A percentile compares a stretch with the other conserved stretches of the same genome.
These are phyloP conservation scores for Salvia splendens DNA, from an alignment of 257 asterid genomes.

Conservation along the genomic window DNA sequence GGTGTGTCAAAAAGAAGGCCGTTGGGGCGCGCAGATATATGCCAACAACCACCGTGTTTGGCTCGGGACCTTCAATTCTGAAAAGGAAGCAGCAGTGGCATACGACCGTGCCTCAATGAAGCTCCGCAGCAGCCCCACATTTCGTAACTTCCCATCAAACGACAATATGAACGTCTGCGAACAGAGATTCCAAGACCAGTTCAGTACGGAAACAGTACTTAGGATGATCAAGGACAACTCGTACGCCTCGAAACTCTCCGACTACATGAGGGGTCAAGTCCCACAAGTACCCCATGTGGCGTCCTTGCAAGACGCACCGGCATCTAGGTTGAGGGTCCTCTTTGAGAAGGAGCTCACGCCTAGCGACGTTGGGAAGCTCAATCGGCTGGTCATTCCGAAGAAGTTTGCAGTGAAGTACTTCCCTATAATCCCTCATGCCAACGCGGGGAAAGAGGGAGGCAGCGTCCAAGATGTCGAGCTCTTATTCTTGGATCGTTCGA, in stretches of 20 bases:
- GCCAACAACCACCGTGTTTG: too few species aligned
- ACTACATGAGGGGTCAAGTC: too few species aligned
- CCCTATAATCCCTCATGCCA: slow-evolving; percentile 34
- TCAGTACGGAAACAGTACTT: too few species aligned
- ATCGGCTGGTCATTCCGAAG: slow-evolving; percentile 63
- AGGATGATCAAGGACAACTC: too few species aligned
- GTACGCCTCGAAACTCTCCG: too few species aligned
- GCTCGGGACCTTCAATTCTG: slow-evolving; percentile 29
- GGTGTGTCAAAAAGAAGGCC: too few species aligned
- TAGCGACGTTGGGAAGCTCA: slow-evolving; percentile 55
- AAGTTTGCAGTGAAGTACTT: slow-evolving; percentile 47
- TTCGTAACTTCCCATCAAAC: too few species aligned
- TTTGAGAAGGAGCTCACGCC: slow-evolving; percentile 65
- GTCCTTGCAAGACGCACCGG: background rate
- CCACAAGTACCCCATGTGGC: background rate
- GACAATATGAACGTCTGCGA: too few species aligned
- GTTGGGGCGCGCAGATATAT: too few species aligned
- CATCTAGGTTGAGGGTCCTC: slow-evolving; percentile 27
- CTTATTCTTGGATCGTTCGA: slow-evolving; percentile 43
- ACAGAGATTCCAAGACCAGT: too few species aligned
- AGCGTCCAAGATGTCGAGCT: slow-evolving; percentile 44
- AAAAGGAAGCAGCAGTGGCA: slow-evolving; percentile 52
- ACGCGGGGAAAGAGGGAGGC: background rate
- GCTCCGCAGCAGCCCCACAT: too few species aligned
- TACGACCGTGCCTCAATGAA: too few species aligned